Base-by-base conservation (phyloP, 305 asterid species). In the Fraxinus sp. region DNA sequence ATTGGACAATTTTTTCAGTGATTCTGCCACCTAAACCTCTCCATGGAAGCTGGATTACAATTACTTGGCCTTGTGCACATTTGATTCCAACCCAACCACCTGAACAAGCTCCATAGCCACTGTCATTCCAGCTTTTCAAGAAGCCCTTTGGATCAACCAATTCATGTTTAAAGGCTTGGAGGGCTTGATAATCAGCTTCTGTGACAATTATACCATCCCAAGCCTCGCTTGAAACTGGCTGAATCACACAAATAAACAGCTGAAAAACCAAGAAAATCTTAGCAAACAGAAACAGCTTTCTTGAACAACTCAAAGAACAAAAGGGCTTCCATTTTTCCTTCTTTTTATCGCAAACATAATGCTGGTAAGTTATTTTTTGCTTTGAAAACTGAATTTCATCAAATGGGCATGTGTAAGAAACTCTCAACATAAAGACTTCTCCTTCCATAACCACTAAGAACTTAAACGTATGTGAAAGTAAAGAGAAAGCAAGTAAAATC, bases 11-110 rank as follows among this genome's bases (percentile, higher is more conserved):
- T 20, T 89, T 91, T 7, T 89, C 90, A 4, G 94, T 91, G 74
- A 96, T 76, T 80, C 90, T 87, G 32, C 99, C 98, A 78, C 93
- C 90, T 73, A 94, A 85, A 0, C 96, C 93, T 73, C 91, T 84
- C 98, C 98, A 96, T 1, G 99, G 99, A 6, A 96, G 98, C 91
- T 94, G 98, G 52, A 96, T 93, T 0, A 95, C 97, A 5, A 95
- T 95, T 44, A 95, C 97, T 78, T 94, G 96, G 6, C 98, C 99
- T 55, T 88, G 89, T 66, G 99, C 97, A 86, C 99, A 94, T 82
- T 95, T 95, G 44, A 95, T 93, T 26, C 99, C 99, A 33, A 64
- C 80, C 99, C 99, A 94, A 7, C 86, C 82, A 72, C 98, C 99
- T 5, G 97, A 91, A 87, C 99, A 95, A 83, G 97, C 99, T 78